A percentile compares a stretch with the other conserved stretches of the same genome.
phyloP scores from a whole-genome alignment of 305 asterid genomes.

The Solanum aculeatissimum region DNA sequence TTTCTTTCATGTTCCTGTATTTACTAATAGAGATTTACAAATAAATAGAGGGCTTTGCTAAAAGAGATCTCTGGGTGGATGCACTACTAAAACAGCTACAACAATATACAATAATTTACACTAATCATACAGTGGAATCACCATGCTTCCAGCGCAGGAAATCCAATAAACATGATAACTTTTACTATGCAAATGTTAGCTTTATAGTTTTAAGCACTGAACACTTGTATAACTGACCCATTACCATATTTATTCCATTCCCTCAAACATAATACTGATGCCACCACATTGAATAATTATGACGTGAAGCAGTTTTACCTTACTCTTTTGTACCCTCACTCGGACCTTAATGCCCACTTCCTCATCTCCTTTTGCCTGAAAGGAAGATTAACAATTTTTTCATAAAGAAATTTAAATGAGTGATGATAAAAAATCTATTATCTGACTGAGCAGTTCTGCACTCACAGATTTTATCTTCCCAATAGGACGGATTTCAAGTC shows the following conservation, averaged over 20 bases:
- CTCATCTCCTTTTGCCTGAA: slow-evolving; percentile 88
- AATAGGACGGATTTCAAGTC: slow-evolving; percentile 92
- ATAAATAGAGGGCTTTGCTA: background rate
- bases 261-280: background rate
- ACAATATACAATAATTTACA: background rate
- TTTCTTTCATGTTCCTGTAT: background rate
- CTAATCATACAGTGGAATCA: background rate
- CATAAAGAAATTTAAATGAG: background rate
- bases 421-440: background rate
- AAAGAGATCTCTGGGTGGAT: background rate
- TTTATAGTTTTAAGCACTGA: background rate
- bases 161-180: background rate
- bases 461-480: slow-evolving; percentile 99
- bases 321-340: slow-evolving; percentile 98
- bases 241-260: background rate
- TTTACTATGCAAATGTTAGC: background rate
- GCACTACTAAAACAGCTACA: background rate
- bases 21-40: background rate
- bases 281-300: background rate
- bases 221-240: background rate
- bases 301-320: slow-evolving; percentile 29
- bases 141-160: background rate
- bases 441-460: slow-evolving; percentile 9
- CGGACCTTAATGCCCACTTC: slow-evolving; percentile 93
- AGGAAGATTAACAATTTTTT: slow-evolving; percentile 6